A percentile compares a stretch with the other conserved stretches of the same genome.
phyloP scores from a whole-genome alignment of 225 moss, liverwort and hornwort species.

The Physcomitrellopsis africana region DNA sequence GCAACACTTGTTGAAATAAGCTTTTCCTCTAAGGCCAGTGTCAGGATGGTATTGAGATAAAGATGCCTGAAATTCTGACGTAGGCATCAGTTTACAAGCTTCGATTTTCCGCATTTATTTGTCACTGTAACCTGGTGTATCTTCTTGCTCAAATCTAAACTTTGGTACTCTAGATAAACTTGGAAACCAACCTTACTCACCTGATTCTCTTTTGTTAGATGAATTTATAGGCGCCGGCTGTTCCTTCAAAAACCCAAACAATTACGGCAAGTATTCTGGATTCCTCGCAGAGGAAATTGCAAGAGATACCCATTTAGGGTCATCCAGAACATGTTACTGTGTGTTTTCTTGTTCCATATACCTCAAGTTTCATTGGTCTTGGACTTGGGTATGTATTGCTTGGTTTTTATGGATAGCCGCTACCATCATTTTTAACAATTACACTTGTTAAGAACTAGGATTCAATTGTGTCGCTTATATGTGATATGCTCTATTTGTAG shows the following conservation, averaged over 20 bases:
- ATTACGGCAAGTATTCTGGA: slow-evolving; percentile 92
- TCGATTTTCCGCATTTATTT: slow-evolving; percentile 10
- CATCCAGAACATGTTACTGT: background rate
- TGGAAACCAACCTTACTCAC: background rate
- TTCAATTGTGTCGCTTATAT: background rate
- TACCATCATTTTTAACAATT: slow-evolving; percentile 1
- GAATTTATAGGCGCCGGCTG: slow-evolving; percentile 71
- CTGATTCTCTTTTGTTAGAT: slow-evolving; percentile 9
- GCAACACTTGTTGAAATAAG: slow-evolving; percentile 84
- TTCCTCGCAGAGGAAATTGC: slow-evolving; percentile 81
- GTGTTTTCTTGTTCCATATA: background rate
- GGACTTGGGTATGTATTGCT: too few relatives aligned
- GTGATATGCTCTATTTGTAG: too few relatives aligned
- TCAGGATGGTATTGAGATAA: background rate
- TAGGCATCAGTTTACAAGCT: slow-evolving; percentile 3
- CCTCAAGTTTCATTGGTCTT: background rate
- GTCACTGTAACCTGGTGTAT: background rate
- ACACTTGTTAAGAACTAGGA: background rate
- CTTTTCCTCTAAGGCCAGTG: background rate
- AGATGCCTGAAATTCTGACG: background rate
- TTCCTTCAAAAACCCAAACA: slow-evolving; percentile 95
- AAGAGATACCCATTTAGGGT: slow-evolving; percentile 41
- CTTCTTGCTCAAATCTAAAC: background rate
- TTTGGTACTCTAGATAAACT: background rate
- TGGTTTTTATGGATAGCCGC: slow-evolving; percentile 33